Evolutionary conservation across 31 red algal species (phyloP), one percentile per base, ranked within the genome.

Genomic region (Odonthalia washingtoniensis): DNA sequence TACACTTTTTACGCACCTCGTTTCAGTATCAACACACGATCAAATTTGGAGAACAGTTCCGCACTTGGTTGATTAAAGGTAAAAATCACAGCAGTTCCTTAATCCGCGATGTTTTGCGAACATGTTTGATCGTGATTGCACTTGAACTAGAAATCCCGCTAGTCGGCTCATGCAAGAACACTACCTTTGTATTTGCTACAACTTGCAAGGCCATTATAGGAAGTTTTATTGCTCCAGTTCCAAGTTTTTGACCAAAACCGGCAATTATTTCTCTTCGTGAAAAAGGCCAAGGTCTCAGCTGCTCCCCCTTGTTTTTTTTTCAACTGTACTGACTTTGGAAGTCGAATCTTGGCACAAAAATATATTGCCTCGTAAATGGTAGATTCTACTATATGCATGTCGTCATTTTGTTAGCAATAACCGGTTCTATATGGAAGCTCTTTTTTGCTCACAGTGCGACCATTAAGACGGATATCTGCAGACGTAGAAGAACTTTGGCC

Each of bases 371-470:
- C 96, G 0, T 76, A 0, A 18, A 98, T 93, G 0, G 93, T 98
- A 35, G 89, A 52, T 82, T 98, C 89, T 49, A 70, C n/a, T 24
- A 91, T 72, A 80, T 98, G 96, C 17, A 98, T 43, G 75, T 98
- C 96, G n/a, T n/a, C n/a, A 40, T 40, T 80, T 77, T 98, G 96
- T 64, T 98, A 93, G 34, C 94, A 94, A 72, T 98, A 98, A 27
- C 96, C 96, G 1, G 93, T 78, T 3, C 42, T 44, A 41, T 82
- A 67, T n/a, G 87, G 36, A 4, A 95, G 49, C 27, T 60, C 36
- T 24, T 80, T 70, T 45, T 93, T 78, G 3, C 46, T 43, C 37
- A 91, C 4, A 1, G 82, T 49, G 38, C 65, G 68, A 32, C 87
- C 89, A 77, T 98, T 95, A 32, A 96, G 35, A 37, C 81, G 85